Percentiles rank a stretch among this genome's conserved stretches.
phyloP scores from a whole-genome alignment of 345 rosid species.

The Brassica nigra region DNA sequence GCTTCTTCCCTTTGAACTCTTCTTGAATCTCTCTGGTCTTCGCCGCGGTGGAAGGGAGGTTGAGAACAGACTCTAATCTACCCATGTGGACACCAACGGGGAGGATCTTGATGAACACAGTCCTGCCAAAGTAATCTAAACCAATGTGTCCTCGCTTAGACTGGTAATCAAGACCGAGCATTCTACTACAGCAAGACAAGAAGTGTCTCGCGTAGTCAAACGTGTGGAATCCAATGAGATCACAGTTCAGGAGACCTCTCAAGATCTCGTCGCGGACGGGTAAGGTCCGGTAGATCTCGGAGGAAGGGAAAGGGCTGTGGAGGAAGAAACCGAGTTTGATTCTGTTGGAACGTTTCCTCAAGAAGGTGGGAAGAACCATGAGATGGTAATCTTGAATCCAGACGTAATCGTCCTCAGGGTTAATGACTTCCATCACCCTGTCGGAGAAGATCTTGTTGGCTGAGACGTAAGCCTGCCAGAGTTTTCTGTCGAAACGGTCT shows the following conservation, averaged over 20 bases:
- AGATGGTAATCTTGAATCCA: conserved; percentile 56
- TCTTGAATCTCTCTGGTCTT: conserved; percentile 43
- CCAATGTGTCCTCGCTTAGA: conserved; percentile 47
- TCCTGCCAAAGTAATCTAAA: conserved; percentile 48
- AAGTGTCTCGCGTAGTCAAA: conserved; percentile 51
- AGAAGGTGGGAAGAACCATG: conserved; percentile 48
- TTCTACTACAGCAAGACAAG: conserved; percentile 47
- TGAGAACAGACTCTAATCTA: conserved; percentile 42
- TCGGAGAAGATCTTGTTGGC: conserved; percentile 49
- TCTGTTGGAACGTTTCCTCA: conserved; percentile 45
- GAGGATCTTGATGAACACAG: conserved; percentile 44
- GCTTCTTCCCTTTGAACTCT: conserved; percentile 39
- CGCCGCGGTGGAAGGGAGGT: conserved; percentile 30
- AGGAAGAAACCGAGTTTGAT: conserved; percentile 51
- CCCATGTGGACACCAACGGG: conserved; percentile 50
- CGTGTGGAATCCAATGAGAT: conserved; percentile 52
- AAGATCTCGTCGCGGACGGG: conserved; percentile 46
- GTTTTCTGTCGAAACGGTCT: conserved; percentile 37
- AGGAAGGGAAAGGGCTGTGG: conserved; percentile 50
- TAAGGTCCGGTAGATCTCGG: conserved; percentile 48
- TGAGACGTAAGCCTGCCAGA: conserved; percentile 49
- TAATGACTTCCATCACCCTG: conserved; percentile 47
- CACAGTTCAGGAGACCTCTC: conserved; percentile 46
- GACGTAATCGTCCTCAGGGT: conserved; percentile 47
- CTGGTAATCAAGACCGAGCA: conserved; percentile 51